Percentiles rank a stretch among this genome's conserved stretches.
Evolutionary conservation across 2,329 filamentous ascomycete species (phyloP).

Genomic region (Aureobasidium sp.): DNA sequence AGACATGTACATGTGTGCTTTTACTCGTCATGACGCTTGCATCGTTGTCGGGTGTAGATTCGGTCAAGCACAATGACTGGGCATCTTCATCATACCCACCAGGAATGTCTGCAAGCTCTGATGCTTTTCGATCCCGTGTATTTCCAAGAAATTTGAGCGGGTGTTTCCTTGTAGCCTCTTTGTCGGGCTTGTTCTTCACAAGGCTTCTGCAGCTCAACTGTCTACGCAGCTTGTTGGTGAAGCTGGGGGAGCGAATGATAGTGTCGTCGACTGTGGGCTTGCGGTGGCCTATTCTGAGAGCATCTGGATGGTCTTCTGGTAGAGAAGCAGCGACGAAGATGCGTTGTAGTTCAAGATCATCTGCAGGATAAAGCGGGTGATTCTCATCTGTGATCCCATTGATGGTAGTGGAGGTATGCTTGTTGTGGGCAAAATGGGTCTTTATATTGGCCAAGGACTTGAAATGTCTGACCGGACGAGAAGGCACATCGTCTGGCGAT

Average conservation of each 20-base stretch:
- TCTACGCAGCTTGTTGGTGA: conserved; percentile 23
- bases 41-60: too few species aligned
- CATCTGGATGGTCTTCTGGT: conserved; percentile 28
- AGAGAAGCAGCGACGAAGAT: conserved; percentile 26
- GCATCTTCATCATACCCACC: conserved; percentile 14
- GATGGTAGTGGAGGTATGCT: background rate
- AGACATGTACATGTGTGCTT: background rate
- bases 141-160: background rate
- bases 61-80: conserved; percentile 3
- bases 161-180: background rate
- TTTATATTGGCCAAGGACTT: conserved; percentile 12
- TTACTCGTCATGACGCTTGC: background rate
- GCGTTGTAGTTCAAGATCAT: conserved; percentile 19
- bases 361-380: background rate
- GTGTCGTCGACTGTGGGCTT: conserved; percentile 17
- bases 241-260: conserved; percentile 24
- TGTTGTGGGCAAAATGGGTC: conserved; percentile 3
- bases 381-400: background rate
- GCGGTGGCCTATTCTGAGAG: conserved; percentile 21
- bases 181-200: background rate
- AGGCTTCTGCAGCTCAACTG: conserved; percentile 20
- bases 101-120: background rate
- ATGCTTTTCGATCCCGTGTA: background rate
- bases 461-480: conserved; percentile 12
- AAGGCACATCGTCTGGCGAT: conserved; percentile 12